phyloP scores from a whole-genome alignment of 352 stramenopile genomes.

The Saprolegnia diclina region DNA sequence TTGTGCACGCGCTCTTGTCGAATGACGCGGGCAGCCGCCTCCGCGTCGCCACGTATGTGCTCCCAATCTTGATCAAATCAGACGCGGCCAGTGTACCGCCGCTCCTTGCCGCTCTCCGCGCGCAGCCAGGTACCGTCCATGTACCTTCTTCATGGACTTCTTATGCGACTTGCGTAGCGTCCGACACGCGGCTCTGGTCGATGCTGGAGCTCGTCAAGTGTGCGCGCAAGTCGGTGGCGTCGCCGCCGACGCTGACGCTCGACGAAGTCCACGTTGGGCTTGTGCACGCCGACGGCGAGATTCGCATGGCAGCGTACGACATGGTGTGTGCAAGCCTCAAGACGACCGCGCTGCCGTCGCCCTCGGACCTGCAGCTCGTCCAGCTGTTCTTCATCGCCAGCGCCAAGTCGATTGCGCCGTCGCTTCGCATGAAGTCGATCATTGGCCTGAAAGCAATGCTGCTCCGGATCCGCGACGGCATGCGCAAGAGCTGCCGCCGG shows the following conservation, averaged over 20 bases:
- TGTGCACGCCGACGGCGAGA: conserved; percentile 48
- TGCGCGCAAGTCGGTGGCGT: conserved; percentile 58
- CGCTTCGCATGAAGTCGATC: conserved; percentile 62
- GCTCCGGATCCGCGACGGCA: conserved; percentile 62
- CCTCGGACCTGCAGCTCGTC: conserved; percentile 49
- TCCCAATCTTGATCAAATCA: conserved; percentile 67
- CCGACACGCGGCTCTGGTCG: conserved; percentile 55
- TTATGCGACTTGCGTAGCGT: conserved; percentile 7
- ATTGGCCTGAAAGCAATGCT: conserved; percentile 73
- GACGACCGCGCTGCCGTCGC: conserved; percentile 61
- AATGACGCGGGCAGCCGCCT: conserved; percentile 45
- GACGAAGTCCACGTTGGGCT: conserved; percentile 53
- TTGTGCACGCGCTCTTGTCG: conserved; percentile 50
- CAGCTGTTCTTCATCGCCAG: conserved; percentile 65
- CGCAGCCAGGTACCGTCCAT: not conserved
- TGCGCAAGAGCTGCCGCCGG: conserved; percentile 47
- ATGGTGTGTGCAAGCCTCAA: conserved; percentile 73
- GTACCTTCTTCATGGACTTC: conserved; percentile 3
- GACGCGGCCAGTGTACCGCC: conserved; percentile 46
- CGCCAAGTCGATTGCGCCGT: conserved; percentile 61
- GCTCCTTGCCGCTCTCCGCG: conserved; percentile 48
- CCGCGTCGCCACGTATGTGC: conserved; percentile 67
- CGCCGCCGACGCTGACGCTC: conserved; percentile 44
- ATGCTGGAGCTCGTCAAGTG: conserved; percentile 76
- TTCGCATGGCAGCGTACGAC: conserved; percentile 66